Evolutionary conservation across 257 asterid species (phyloP), one percentile per base, ranked within the genome.

Genomic region (Plantago ovata): DNA sequence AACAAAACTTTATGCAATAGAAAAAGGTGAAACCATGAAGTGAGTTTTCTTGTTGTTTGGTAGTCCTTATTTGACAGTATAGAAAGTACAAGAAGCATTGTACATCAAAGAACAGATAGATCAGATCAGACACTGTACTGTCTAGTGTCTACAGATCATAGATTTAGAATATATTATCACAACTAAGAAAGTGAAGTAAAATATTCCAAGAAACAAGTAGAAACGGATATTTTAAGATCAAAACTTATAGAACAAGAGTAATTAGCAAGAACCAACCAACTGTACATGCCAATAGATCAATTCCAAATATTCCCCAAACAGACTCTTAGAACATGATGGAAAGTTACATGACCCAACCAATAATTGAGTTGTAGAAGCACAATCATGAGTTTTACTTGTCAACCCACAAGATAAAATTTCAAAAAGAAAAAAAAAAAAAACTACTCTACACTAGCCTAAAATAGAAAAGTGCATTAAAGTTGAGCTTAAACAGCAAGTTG

Each of bases 401-500:
- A 46, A 16, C 55, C 64, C 56, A 45, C 22, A 39, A 56, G n/a
- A 19, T 18, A 49, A 32, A 49, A 13, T 1, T 19, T 15, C 53
- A 58, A 22, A 19, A 22, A 3, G 18, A 9, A 15, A 15, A 20
- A 21, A 44, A 33, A 56, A 19, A 52, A 22, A 52, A 14, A 20
- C 83, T 75, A 72, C 20, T 62, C 77, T 81, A 73, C 36, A 53
- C 80, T 81, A 69, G 61, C 74, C 49, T 39, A 28, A 23, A 13
- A 57, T 22, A 20, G 16, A 22, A 20, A 56, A 12, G n/a, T n/a
- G 18, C 33, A 12, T 41, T 8, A 46, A 9, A 47, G 33, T 15
- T 33, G n/a, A 38, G 50, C 38, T 80, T 55, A 86, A 72, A 82
- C 94, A 73, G 88, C 89, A 28, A 85, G 80, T 70, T 87, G 94